Base-by-base conservation (phyloP, 2,329 filamentous ascomycete species). In the Venturia pyrina region DNA sequence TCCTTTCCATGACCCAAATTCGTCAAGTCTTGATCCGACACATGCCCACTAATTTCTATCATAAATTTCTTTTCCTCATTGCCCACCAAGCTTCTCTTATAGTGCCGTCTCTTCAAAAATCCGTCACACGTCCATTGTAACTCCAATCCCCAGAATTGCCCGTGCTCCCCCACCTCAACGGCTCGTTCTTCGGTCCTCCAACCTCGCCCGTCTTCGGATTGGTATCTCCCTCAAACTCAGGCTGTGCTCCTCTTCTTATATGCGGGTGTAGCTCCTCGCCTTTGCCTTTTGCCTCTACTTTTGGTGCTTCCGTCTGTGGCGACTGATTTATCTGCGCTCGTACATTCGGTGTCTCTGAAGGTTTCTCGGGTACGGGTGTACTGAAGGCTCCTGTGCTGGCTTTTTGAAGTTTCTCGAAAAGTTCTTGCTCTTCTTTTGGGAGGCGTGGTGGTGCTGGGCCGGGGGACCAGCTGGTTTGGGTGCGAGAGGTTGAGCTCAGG, bases 101-200 rank as follows among this genome's bases (percentile, higher is more conserved):
- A 1, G 37, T 40, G 37, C 61, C 40, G 32, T 4, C 24, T 24
- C 59, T 41, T 79, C 72, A 86, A 68, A 99, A 99, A 78, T 99
- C 95, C 32, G 93, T 98, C 65, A 96, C 93, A 69, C 93, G 82
- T 60, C 95, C 95, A 76, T 97, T 97, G 77, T 90, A 99, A 75
- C 91, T 97, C 89, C 93, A 99, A 75, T 90, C 87, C 0, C 90
- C 88, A 0, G 48, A 53, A 53, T 24, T 53, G 21, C 72, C 75
- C 21, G 83, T 80, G 93, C 93, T 92, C 93, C 93, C 93, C 93
- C 93, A 97, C 71, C 93, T 81, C 74, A 98, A 74, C 63, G 95
- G 95, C 78, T 99, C 93, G 74, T 96, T 98, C 86, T 98, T 99
- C 6, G 95, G 95, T 0, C 95, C 95, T 6, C 95, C 95, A 13